Base-by-base conservation (phyloP, 306 rosid species). In the Sphenostylis stenocarpa region DNA sequence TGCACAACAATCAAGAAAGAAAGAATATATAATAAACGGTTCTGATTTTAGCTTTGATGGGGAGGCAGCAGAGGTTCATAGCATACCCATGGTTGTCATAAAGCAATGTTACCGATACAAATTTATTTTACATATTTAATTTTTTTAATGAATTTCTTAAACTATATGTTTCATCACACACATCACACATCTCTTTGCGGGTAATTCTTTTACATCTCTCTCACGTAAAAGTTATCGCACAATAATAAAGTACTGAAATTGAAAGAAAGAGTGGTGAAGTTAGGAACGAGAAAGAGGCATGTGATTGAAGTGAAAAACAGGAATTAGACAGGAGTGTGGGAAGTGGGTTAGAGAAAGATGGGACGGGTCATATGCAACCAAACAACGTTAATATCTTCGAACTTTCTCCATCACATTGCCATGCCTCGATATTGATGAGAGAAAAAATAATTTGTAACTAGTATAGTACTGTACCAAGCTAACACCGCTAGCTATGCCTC, bases 301-400 rank as follows among this genome's bases (percentile, higher is more conserved):
- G 41, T 36, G 41, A 36, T 8, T 63, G 34, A 69, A 39, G 28
- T 45, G 41, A 21, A 21, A 14, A 33, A 23, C 28, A 64, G 34
- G 14, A 20, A 15, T 15, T 21, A 20, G 21, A 5, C 34, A 52
- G 14, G 19, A 3, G 5, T 4, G 16, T 41, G 3, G 47, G 47
- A 41, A 41, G 15, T 41, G 47, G 44, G 55, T 23, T 38, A 73
- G 47, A 31, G 80, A 82, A 67, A 38, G 81, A 75, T 70, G 79
- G 80, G 87, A 80, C 62, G 49, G 36, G 61, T 84, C 62, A 1
- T 17, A 24, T 55, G 38, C 48, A 55, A 70, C 8, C n/a, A 17
- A 62, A 84, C 86, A 79, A 84, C 83, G 84, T 87, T 84, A 87
- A 84, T 67, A 68, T 76, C 76, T 84, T 81, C 84, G 81, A 84